Conservation (phyloP, 2,329 filamentous ascomycete genomes). For the Penicillium palitans region DNA sequence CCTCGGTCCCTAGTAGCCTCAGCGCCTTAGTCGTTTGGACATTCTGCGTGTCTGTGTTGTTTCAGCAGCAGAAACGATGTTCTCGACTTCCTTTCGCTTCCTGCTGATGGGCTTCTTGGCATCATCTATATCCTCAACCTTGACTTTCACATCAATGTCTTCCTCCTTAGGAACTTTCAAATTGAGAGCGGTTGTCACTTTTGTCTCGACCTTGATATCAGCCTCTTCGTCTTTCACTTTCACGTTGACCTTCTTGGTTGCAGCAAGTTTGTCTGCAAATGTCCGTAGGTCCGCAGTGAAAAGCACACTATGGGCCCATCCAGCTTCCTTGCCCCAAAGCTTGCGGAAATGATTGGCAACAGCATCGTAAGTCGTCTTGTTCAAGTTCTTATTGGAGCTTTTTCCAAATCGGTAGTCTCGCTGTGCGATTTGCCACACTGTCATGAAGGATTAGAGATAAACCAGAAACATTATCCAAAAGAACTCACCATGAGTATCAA, state of each 20-base stretch:
- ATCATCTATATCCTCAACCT: slow-evolving; percentile 20
- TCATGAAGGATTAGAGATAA: slow-evolving; percentile 6
- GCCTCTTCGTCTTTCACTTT: slow-evolving; percentile 32
- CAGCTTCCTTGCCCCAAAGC: slow-evolving; percentile 90
- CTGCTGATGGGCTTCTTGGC: slow-evolving; percentile 14
- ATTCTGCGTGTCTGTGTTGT: slow-evolving; percentile 30
- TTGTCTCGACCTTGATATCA: slow-evolving; percentile 30
- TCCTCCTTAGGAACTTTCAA: slow-evolving; percentile 30
- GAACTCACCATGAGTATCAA: slow-evolving; percentile 77
- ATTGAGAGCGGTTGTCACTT: slow-evolving; percentile 28
- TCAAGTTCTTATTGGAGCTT: slow-evolving; percentile 79
- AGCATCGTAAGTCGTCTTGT: slow-evolving; percentile 83
- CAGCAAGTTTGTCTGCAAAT: slow-evolving; percentile 68
- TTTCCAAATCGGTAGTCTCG: slow-evolving; percentile 91
- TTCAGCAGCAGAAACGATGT: slow-evolving; percentile 22
- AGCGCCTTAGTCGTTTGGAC: slow-evolving; percentile 33
- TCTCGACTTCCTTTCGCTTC: slow-evolving; percentile 23
- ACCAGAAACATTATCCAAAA: not conserved
- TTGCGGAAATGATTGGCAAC: slow-evolving; percentile 85
- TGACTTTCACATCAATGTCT: slow-evolving; percentile 19
- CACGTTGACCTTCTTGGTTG: slow-evolving; percentile 40
- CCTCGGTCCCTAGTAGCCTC: not conserved
- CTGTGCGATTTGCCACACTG: slow-evolving; percentile 95
- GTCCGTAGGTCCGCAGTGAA: slow-evolving; percentile 90
- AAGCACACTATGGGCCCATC: slow-evolving; percentile 95